These are phyloP conservation scores for Saitoella complicata DNA, from an alignment of 805 yeast genomes.

Conservation along the genomic window DNA sequence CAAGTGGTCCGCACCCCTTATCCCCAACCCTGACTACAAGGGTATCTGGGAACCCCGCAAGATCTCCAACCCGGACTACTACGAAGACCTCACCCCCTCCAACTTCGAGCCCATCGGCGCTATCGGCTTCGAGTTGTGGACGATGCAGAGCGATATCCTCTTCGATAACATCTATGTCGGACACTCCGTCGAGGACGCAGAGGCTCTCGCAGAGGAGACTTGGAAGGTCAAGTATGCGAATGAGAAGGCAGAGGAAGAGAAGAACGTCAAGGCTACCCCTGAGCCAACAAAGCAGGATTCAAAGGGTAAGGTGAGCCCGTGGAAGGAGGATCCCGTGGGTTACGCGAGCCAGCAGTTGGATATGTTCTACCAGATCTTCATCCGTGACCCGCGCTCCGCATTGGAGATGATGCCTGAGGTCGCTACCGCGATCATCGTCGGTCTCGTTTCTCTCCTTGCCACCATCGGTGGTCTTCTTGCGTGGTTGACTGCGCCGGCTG, in stretches of 20 bases:
- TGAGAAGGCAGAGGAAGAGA: constrained; percentile 8
- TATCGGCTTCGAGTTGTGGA: constrained; percentile 79
- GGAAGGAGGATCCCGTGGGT: constrained; percentile 21
- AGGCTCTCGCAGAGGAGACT: constrained; percentile 61
- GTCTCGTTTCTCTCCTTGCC: constrained; percentile 14
- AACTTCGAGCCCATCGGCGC: constrained; percentile 57
- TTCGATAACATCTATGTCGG: constrained; percentile 80
- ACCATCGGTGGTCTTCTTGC: constrained; percentile 16
- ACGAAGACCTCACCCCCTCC: constrained; percentile 41
- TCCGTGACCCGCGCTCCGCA: constrained; percentile 19
- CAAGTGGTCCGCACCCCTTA: constrained; percentile 54
- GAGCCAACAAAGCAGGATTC: constrained; percentile 4
- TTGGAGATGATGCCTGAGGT: constrained; percentile 22
- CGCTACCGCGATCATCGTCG: constrained; percentile 18
- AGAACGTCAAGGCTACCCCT: constrained; percentile 8
- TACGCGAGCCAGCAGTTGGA: constrained; percentile 16
- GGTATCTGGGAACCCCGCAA: constrained; percentile 63
- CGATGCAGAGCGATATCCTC: constrained; percentile 57
- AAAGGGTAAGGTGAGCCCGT: constrained; percentile 14
- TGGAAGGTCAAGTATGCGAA: constrained; percentile 27
- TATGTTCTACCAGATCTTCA: constrained; percentile 19
- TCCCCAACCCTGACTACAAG: constrained; percentile 57
- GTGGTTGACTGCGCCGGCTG: constrained; percentile 9
- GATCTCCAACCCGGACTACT: constrained; percentile 56
- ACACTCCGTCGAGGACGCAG: constrained; percentile 72